Percentiles rank a stretch among this genome's conserved stretches.
Conservation (phyloP, 345 rosid species). For the Linum trigynum region DNA sequence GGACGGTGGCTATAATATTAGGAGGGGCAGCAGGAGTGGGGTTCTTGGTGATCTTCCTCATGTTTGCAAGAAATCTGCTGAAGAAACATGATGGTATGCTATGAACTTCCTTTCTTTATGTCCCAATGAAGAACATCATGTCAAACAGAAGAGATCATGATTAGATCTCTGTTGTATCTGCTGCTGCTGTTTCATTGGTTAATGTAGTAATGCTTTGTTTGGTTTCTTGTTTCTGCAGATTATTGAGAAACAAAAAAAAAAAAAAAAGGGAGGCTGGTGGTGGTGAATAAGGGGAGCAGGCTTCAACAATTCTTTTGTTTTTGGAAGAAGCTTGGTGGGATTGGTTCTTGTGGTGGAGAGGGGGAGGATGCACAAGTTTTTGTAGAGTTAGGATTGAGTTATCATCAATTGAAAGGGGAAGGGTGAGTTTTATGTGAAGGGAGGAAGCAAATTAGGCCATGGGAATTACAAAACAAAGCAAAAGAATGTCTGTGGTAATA, state of each 20-base stretch:
- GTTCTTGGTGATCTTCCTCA: conserved; percentile 68
- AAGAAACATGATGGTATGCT: conserved; percentile 78
- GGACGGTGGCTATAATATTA: conserved; percentile 92
- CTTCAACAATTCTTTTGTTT: not conserved
- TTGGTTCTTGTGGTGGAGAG: conserved; percentile 4
- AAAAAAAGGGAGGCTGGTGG: not conserved
- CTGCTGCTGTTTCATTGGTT: not conserved
- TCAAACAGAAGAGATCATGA: too few species aligned
- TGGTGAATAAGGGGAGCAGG: conserved; percentile 7
- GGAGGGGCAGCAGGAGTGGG: conserved; percentile 95
- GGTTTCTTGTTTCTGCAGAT: conserved; percentile 18
- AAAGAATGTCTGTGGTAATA: not conserved
- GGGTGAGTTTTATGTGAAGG: not conserved
- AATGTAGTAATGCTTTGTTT: conserved; percentile 6
- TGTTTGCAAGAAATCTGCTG: conserved; percentile 66
- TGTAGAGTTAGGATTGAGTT: not conserved
- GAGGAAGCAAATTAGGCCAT: not conserved
- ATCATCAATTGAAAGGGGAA: not conserved
- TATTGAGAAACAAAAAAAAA: conserved; percentile 10
- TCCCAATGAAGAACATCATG: not conserved
- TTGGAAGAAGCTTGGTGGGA: not conserved
- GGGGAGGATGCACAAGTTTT: not conserved
- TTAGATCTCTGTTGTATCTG: too few species aligned
- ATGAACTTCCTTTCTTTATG: not conserved
- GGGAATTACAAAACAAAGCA: not conserved